Evolutionary conservation across 192 early-diverging fungal species (phyloP).

Genomic region (Rhizoclosmatium globosum): DNA sequence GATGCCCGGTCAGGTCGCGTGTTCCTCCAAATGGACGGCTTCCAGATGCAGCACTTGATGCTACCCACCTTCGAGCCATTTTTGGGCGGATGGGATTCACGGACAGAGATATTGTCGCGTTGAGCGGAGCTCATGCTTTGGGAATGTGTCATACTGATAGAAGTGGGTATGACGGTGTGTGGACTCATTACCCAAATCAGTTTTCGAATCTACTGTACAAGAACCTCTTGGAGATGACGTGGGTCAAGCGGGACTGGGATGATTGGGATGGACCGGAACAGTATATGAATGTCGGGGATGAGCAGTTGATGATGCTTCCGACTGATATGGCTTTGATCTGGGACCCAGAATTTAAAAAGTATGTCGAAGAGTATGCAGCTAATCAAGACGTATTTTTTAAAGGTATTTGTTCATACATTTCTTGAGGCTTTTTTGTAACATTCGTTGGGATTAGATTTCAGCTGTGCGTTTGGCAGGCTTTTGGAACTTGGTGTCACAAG

Average conservation of each 20-base stretch:
- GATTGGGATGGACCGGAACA: conserved; percentile 83
- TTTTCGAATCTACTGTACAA: conserved; percentile 95
- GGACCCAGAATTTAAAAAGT: conserved; percentile 63
- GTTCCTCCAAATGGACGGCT: conserved; percentile 72
- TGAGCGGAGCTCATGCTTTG: conserved; percentile 39
- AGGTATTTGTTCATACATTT: neutral
- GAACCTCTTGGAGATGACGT: conserved; percentile 41
- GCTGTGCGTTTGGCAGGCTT: conserved; percentile 84
- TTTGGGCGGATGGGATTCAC: conserved; percentile 68
- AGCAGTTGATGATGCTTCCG: conserved; percentile 62
- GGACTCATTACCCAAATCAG: conserved; percentile 85
- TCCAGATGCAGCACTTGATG: conserved; percentile 68
- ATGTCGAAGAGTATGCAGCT: conserved; percentile 70
- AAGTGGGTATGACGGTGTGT: conserved; percentile 53
- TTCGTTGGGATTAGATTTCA: conserved; percentile 90
- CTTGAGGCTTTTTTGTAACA: neutral
- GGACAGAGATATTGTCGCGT: conserved; percentile 85
- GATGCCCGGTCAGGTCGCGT: neutral
- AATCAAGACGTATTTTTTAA: conserved; percentile 74
- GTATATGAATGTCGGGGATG: conserved; percentile 77
- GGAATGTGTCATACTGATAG: conserved; percentile 67
- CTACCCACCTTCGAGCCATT: conserved; percentile 64
- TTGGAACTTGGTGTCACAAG: conserved; percentile 81
- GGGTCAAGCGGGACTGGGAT: conserved; percentile 45
- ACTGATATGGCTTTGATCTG: conserved; percentile 65